Percentiles rank a stretch among this genome's conserved stretches.
These are phyloP conservation scores for Auriscalpium vulgare DNA, from an alignment of 768 basidiomycete genomes.

Conservation along the genomic window DNA sequence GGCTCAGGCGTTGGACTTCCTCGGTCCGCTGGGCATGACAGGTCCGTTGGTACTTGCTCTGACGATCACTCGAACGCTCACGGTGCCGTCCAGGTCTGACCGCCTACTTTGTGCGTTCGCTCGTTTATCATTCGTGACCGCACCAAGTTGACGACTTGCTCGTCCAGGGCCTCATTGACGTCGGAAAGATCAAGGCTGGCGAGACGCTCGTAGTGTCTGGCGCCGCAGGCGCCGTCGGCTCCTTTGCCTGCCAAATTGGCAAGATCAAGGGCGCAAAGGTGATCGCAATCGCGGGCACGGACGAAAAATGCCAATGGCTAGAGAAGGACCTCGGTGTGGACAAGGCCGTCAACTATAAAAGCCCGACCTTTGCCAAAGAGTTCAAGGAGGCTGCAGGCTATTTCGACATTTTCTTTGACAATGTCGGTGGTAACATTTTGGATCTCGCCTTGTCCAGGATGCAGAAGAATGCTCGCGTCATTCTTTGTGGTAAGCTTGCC, in stretches of 20 bases:
- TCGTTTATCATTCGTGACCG: too few relatives aligned
- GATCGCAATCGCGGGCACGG: slow-evolving; percentile 78
- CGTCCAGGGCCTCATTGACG: slow-evolving; percentile 67
- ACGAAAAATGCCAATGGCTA: slow-evolving; percentile 84
- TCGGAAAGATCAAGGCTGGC: slow-evolving; percentile 73
- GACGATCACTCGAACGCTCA: background rate
- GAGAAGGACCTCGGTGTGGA: slow-evolving; percentile 77
- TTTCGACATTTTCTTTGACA: slow-evolving; percentile 82
- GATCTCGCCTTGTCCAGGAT: slow-evolving; percentile 69
- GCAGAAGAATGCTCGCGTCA: slow-evolving; percentile 71
- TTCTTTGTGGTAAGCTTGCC: slow-evolving; percentile 56
- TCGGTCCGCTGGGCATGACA: slow-evolving; percentile 69
- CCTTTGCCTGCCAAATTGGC: slow-evolving; percentile 78
- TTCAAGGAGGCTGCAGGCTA: slow-evolving; percentile 66
- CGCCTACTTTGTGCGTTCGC: slow-evolving; percentile 70
- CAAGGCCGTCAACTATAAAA: slow-evolving; percentile 79
- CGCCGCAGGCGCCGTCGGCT: slow-evolving; percentile 85
- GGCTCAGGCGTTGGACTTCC: slow-evolving; percentile 60
- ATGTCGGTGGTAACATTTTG: slow-evolving; percentile 76
- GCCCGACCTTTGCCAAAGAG: slow-evolving; percentile 56
- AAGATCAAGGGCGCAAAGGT: slow-evolving; percentile 75
- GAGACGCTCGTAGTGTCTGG: slow-evolving; percentile 84
- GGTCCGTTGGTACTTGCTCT: slow-evolving; percentile 36
- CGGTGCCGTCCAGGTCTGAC: slow-evolving; percentile 53
- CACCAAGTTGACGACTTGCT: background rate